phyloP scores from a whole-genome alignment of 2,329 filamentous ascomycete genomes.

The Talaromyces rugulosus region DNA sequence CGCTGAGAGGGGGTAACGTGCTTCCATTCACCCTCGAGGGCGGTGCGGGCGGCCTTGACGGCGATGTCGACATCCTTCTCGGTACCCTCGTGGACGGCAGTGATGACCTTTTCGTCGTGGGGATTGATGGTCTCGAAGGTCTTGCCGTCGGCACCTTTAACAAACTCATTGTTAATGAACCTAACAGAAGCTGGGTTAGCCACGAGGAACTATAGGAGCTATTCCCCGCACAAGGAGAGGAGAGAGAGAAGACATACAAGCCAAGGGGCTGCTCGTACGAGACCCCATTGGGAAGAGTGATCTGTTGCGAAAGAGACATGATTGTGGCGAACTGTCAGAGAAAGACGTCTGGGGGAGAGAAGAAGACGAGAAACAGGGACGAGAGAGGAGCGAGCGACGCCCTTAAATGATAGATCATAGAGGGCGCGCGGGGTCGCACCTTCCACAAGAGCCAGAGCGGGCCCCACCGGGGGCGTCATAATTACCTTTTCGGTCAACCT shows the following conservation, averaged over 20 bases:
- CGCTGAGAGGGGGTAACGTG: conserved; percentile 66
- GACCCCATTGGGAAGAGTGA: conserved; percentile 33
- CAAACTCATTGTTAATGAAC: conserved; percentile 79
- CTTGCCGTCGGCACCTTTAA: conserved; percentile 78
- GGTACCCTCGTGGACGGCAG: conserved; percentile 75
- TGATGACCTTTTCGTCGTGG: conserved; percentile 76
- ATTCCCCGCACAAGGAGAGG: not conserved
- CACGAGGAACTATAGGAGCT: not conserved
- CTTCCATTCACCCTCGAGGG: conserved; percentile 71
- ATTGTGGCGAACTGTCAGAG: conserved; percentile 6
- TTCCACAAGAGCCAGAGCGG: not conserved
- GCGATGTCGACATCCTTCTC: conserved; percentile 75
- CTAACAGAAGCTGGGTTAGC: conserved; percentile 10
- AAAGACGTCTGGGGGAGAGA: not conserved
- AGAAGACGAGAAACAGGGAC: not conserved
- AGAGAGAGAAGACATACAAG: conserved; percentile 24
- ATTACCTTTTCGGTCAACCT: not conserved
- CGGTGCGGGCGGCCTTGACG: conserved; percentile 78
- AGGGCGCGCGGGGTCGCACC: not conserved
- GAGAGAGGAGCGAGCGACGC: not conserved
- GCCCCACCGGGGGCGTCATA: not conserved
- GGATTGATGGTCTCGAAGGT: conserved; percentile 93
- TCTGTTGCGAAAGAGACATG: conserved; percentile 37
- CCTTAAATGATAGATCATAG: not conserved
- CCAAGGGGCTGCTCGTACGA: conserved; percentile 41